Conservation (phyloP, 805 yeast species). For the Nakazawaea populi region DNA sequence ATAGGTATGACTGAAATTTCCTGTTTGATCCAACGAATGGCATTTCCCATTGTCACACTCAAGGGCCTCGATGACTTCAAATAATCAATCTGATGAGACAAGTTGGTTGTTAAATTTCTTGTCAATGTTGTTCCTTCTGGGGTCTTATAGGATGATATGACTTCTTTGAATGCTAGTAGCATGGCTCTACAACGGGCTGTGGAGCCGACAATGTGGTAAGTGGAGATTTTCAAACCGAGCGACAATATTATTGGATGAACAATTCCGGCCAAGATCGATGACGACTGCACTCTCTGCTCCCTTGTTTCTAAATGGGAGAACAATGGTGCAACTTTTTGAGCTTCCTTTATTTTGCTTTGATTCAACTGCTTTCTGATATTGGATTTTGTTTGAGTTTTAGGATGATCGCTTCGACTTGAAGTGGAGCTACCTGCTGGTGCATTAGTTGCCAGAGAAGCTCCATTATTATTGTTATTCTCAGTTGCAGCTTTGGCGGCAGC, state of each 20-base stretch:
- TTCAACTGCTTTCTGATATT: slow-evolving; percentile 50
- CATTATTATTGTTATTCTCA: slow-evolving; percentile 24
- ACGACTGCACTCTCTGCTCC: slow-evolving; percentile 62
- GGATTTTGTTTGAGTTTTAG: slow-evolving; percentile 38
- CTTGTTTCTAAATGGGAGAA: slow-evolving; percentile 78
- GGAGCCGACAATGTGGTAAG: slow-evolving; percentile 86
- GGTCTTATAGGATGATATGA: slow-evolving; percentile 74
- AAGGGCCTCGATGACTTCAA: slow-evolving; percentile 87
- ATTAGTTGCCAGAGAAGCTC: slow-evolving; percentile 3
- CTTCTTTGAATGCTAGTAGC: slow-evolving; percentile 77
- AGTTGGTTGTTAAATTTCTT: slow-evolving; percentile 81
- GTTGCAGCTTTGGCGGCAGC: slow-evolving; percentile 77
- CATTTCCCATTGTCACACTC: slow-evolving; percentile 94
- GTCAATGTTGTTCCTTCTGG: slow-evolving; percentile 82
- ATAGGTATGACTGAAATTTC: slow-evolving; percentile 80
- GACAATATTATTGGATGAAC: slow-evolving; percentile 85
- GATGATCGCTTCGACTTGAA: slow-evolving; percentile 21
- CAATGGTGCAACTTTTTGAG: slow-evolving; percentile 52
- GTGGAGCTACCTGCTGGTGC: background rate
- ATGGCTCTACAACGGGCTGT: slow-evolving; percentile 78
- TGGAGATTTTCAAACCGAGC: slow-evolving; percentile 73
- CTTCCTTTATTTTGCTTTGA: slow-evolving; percentile 41
- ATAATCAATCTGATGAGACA: slow-evolving; percentile 90
- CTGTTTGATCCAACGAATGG: slow-evolving; percentile 95
- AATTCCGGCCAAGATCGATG: slow-evolving; percentile 52